Conservation (phyloP, 2,329 filamentous ascomycete species). For the Neopestalotiopsis rosae region DNA sequence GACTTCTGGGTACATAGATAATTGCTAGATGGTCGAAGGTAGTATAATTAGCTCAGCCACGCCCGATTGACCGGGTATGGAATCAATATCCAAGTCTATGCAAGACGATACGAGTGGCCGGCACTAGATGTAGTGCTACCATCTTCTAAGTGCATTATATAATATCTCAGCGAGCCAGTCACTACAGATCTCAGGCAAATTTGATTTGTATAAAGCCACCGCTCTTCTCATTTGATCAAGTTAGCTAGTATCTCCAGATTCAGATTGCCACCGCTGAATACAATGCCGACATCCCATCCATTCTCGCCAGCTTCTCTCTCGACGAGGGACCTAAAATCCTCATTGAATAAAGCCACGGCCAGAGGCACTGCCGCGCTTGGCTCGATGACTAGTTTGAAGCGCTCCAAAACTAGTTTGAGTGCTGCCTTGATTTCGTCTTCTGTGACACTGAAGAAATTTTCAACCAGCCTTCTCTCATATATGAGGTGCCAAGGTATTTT, state of each 20-base stretch:
- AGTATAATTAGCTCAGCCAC: too few species aligned
- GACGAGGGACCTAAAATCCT: conserved; percentile 77
- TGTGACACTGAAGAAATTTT: conserved; percentile 72
- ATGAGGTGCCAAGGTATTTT: conserved; percentile 78
- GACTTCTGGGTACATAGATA: too few species aligned
- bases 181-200: too few species aligned
- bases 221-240: too few species aligned
- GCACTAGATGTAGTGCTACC: too few species aligned
- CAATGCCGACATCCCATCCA: conserved; percentile 74
- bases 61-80: too few species aligned
- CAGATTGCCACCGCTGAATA: conserved; percentile 67
- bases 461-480: conserved; percentile 71
- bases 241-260: conserved; percentile 52
- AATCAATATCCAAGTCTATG: too few species aligned
- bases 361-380: conserved; percentile 85
- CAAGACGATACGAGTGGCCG: too few species aligned
- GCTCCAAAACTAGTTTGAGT: conserved; percentile 79
- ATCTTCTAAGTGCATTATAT: too few species aligned
- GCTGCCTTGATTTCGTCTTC: conserved; percentile 83
- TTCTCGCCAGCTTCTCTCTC: conserved; percentile 71
- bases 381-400: conserved; percentile 90
- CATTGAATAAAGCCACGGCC: conserved; percentile 82
- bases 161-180: too few species aligned
- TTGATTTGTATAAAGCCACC: too few species aligned
- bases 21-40: too few species aligned